Percentiles rank a stretch among this genome's conserved stretches.
Conservation (phyloP, 2,329 filamentous ascomycete species). For the Botrytis sinoallii region DNA sequence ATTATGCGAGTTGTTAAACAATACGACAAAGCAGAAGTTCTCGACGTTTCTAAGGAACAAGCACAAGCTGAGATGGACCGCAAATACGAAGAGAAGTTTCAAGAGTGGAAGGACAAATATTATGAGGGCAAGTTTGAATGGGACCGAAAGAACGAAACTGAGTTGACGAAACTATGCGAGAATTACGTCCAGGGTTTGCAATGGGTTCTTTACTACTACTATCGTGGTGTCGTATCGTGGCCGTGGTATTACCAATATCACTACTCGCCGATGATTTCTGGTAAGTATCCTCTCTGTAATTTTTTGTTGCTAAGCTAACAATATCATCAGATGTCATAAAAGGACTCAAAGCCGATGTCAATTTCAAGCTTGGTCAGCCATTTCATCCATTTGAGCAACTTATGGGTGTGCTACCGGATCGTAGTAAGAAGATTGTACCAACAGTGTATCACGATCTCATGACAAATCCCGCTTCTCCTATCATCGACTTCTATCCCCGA, state of each 20-base stretch:
- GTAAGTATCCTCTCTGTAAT: constrained; percentile 43
- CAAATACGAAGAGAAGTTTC: constrained; percentile 87
- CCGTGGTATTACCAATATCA: constrained; percentile 98
- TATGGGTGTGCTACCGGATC: constrained; percentile 96
- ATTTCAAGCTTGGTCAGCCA: constrained; percentile 91
- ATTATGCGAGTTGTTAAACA: constrained; percentile 81
- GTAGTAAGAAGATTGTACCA: constrained; percentile 96
- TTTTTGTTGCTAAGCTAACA: constrained; percentile 20
- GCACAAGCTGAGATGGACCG: constrained; percentile 74
- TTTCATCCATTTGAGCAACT: constrained; percentile 95
- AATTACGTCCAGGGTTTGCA: constrained; percentile 98
- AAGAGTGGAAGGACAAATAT: constrained; percentile 91
- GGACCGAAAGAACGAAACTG: constrained; percentile 74
- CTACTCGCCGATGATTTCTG: constrained; percentile 94
- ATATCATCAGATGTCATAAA: constrained; percentile 71
- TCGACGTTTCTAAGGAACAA: constrained; percentile 76
- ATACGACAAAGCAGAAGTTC: constrained; percentile 85
- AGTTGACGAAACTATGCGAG: constrained; percentile 78
- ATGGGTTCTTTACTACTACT: constrained; percentile 98
- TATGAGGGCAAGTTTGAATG: constrained; percentile 90
- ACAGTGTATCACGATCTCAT: constrained; percentile 84
- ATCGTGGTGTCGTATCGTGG: constrained; percentile 95
- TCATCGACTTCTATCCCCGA: constrained; percentile 95
- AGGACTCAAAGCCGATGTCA: constrained; percentile 79
- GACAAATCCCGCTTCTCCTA: constrained; percentile 85